Evolutionary conservation across 768 basidiomycete species (phyloP).

Genomic region (Termitomyces sp.): DNA sequence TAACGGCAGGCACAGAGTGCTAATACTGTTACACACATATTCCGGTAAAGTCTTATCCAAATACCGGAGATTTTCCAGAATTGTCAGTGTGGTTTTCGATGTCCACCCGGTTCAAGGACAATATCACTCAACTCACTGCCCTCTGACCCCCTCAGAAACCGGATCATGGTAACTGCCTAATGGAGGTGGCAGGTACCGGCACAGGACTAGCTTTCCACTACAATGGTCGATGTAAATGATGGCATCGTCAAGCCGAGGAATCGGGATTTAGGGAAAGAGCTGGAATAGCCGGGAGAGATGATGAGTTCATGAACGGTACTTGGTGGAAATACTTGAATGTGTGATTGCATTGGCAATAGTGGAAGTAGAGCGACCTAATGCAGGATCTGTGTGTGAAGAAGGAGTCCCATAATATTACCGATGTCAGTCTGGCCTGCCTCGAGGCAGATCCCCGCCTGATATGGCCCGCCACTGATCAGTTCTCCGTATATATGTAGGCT

Average conservation of each 20-base stretch:
- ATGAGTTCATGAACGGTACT: constrained; percentile 1
- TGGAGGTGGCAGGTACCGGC: constrained; percentile 24
- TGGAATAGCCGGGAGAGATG: not conserved
- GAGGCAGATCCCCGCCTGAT: constrained; percentile 17
- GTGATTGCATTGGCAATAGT: not conserved
- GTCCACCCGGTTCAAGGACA: not conserved
- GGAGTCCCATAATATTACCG: constrained; percentile 10
- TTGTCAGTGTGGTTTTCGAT: not conserved
- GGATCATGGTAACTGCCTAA: constrained; percentile 34
- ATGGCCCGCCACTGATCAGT: constrained; percentile 13
- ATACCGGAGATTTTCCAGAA: constrained; percentile 9
- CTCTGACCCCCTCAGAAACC: constrained; percentile 27
- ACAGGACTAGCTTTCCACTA: not conserved
- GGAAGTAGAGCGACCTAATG: constrained; percentile 5
- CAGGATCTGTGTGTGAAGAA: constrained; percentile 11
- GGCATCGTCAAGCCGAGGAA: constrained; percentile 3
- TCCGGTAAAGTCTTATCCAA: not conserved
- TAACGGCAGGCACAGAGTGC: constrained; percentile 15
- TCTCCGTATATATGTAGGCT: constrained; percentile 18
- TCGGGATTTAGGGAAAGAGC: not conserved
- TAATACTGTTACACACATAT: not conserved
- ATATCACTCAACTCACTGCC: not conserved
- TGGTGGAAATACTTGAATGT: not conserved
- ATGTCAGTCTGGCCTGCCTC: constrained; percentile 14
- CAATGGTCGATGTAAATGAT: constrained; percentile 1